Base-by-base conservation (phyloP, 257 asterid genomes). In the Plantago major region DNA sequence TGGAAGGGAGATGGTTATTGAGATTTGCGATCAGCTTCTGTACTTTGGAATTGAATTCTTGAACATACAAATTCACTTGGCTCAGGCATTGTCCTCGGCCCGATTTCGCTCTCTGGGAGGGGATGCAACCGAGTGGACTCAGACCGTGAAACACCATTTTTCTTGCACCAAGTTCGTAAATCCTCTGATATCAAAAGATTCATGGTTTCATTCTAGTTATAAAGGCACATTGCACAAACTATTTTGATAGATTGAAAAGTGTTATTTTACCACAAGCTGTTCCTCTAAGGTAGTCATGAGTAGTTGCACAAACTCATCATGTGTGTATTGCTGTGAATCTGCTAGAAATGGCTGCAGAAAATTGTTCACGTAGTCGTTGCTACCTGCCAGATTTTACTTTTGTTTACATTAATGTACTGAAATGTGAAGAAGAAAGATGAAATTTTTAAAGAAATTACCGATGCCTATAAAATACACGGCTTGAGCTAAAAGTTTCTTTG, bases 281-380 rank as follows among this genome's bases (percentile, higher is more conserved):
- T 80, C 82, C 1, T 67, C 86, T 50, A 88, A 64, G 16, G 90
- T 86, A 48, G 95, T 74, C 54, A 73, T 67, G 11, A 88, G 61
- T 28, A 83, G 86, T 10, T 65, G 84, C 14, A 80, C 56, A 53
- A 85, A 85, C 60, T 83, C 95, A 2, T 82, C 88, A 11, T 88
- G 95, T 19, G 96, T 81, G 64, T 67, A 88, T 42, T 83, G 90
- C 61, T 76, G 80, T 6, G 87, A 81, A 15, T 76, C 87, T 42
- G 75, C 74, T 68, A 83, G 63, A 52, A 85, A 88, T 10, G 96
- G 95, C 68, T 88, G 96, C 46, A 88, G 86, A 63, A 67, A 85
- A 54, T 88, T 88, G 88, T 85, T 88, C 3, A 88, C 95, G 60
- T 88, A 88, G 64, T 86, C 93, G 42, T 88, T 88, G 88, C 96